Evolutionary conservation across 2,329 filamentous ascomycete genomes (phyloP).

Genomic region (Lasiodiplodia hormozganensis): DNA sequence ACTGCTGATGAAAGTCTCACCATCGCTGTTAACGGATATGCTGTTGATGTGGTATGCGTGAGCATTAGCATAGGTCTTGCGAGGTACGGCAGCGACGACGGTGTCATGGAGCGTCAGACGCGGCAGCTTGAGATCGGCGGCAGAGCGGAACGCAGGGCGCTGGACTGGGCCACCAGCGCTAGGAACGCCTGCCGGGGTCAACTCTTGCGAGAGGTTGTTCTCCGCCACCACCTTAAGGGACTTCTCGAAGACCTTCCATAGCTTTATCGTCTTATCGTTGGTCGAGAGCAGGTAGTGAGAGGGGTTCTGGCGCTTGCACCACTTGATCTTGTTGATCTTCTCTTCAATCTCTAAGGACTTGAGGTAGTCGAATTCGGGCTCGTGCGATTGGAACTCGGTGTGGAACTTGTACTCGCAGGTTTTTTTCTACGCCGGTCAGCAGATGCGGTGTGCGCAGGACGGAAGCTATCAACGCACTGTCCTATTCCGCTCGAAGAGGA

Average conservation of each 20-base stretch:
- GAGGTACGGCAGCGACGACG: conserved; percentile 93
- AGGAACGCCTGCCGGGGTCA: conserved; percentile 76
- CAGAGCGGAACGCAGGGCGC: conserved; percentile 78
- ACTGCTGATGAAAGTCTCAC: conserved; percentile 98
- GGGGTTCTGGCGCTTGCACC: conserved; percentile 97
- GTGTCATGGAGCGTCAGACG: conserved; percentile 98
- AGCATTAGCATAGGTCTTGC: conserved; percentile 96
- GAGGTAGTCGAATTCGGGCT: conserved; percentile 98
- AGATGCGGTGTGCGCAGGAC: conserved; percentile 14
- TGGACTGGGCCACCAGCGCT: conserved; percentile 81
- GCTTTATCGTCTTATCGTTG: conserved; percentile 99
- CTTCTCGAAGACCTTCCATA: conserved; percentile 99
- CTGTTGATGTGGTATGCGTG: conserved; percentile 99
- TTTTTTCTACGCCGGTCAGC: conserved; percentile 76
- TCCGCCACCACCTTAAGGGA: conserved; percentile 98
- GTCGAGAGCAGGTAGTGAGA: conserved; percentile 98
- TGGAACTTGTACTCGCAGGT: conserved; percentile 99
- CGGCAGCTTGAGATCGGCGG: conserved; percentile 87
- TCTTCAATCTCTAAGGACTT: conserved; percentile 99
- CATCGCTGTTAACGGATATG: conserved; percentile 99
- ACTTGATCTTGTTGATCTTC: conserved; percentile 99
- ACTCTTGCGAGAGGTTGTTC: conserved; percentile 95
- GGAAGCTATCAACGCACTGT: conserved; percentile 67
- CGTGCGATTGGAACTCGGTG: conserved; percentile 99
- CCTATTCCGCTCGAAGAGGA: conserved; percentile 92